phyloP scores from a whole-genome alignment of 1,284 basidiomycete species.

The Filobasidium uniguttulatum region DNA sequence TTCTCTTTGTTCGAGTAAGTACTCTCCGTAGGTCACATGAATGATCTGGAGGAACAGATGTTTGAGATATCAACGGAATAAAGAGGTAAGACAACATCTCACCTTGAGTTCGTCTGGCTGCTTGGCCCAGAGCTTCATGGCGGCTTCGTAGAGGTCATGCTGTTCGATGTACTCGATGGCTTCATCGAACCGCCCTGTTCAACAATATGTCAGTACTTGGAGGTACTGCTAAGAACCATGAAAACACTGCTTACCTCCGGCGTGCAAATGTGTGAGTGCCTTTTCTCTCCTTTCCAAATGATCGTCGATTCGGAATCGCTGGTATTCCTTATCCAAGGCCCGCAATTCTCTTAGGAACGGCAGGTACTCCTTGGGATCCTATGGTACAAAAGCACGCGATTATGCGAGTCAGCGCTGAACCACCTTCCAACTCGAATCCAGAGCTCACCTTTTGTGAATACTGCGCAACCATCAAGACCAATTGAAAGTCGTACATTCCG shows the following conservation, averaged over 20 bases:
- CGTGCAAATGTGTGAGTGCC: constrained; percentile 61
- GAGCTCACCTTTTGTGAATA: constrained; percentile 74
- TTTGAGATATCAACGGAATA: constrained; percentile 9
- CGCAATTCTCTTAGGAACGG: constrained; percentile 87
- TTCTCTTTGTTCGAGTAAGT: constrained; percentile 71
- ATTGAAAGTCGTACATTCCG: constrained; percentile 96
- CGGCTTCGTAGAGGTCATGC: constrained; percentile 62
- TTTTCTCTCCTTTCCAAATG: constrained; percentile 63
- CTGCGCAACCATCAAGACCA: constrained; percentile 92
- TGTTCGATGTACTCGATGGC: constrained; percentile 65
- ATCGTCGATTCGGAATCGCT: constrained; percentile 85
- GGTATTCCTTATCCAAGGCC: constrained; percentile 64
- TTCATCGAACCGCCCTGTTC: constrained; percentile 51
- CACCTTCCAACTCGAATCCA: neutral
- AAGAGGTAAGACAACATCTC: constrained; percentile 19
- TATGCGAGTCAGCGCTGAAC: neutral
- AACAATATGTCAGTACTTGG: constrained; percentile 4
- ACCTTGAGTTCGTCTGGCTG: constrained; percentile 51
- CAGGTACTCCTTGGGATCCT: constrained; percentile 96
- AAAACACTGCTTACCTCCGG: constrained; percentile 47
- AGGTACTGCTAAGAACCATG: constrained; percentile 8
- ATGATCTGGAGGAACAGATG: constrained; percentile 39
- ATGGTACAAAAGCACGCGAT: constrained; percentile 2
- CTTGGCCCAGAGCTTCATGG: constrained; percentile 56
- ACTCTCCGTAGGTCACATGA: constrained; percentile 72